Evolutionary conservation across 2,329 filamentous ascomycete genomes (phyloP).

Genomic region (Phialemoniopsis sp.): DNA sequence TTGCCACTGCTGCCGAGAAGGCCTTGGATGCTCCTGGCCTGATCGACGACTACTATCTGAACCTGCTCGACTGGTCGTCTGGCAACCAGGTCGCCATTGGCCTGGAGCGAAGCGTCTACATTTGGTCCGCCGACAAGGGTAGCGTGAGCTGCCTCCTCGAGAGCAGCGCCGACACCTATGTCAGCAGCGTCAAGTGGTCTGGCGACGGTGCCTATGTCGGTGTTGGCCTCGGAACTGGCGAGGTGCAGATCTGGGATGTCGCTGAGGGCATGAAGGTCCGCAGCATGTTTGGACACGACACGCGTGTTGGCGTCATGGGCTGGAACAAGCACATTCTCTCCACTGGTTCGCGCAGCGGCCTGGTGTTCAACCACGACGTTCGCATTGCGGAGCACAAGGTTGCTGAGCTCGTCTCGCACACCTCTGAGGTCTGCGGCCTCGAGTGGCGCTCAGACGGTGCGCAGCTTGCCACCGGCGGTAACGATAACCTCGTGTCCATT

Average conservation of each 20-base stretch:
- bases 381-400: constrained; percentile 97
- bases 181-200: constrained; percentile 98
- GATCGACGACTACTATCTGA: constrained; percentile 98
- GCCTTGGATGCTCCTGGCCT: constrained; percentile 94
- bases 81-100: constrained; percentile 98
- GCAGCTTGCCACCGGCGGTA: constrained; percentile 94
- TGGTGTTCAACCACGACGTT: constrained; percentile 98
- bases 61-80: constrained; percentile 96
- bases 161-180: constrained; percentile 84
- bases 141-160: constrained; percentile 86
- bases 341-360: constrained; percentile 87
- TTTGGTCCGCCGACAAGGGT: constrained; percentile 96
- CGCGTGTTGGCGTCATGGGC: constrained; percentile 94
- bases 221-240: constrained; percentile 89
- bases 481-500: constrained; percentile 98
- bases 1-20: constrained; percentile 91
- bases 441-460: constrained; percentile 97
- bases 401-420: constrained; percentile 94
- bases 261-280: constrained; percentile 92
- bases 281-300: constrained; percentile 97
- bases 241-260: constrained; percentile 99
- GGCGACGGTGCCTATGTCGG: constrained; percentile 95
- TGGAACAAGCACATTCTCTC: constrained; percentile 99
- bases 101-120: constrained; percentile 93
- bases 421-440: constrained; percentile 94